Evolutionary conservation across 2,329 filamentous ascomycete genomes (phyloP), one percentile per base, ranked within the genome.

Genomic region (Penicillium psychrosexuale): DNA sequence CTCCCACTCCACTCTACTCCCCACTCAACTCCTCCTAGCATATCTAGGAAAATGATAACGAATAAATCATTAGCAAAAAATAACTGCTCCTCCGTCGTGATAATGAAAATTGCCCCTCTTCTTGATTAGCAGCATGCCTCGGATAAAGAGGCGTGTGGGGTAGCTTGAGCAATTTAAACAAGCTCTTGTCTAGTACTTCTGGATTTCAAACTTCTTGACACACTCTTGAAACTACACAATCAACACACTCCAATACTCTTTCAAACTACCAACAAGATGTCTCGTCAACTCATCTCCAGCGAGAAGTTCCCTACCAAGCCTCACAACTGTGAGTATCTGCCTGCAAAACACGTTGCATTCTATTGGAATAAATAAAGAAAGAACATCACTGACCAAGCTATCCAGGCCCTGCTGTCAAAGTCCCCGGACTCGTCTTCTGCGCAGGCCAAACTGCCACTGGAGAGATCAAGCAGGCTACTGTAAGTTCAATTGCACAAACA

Each of bases 381-480:
- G 3, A 13, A 15, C n/a, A 4, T 27, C 22, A 47, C 50, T 47
- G 7, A 52, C 19, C 8, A 17, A 22, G 37, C 31, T 13, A 17
- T 47, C 34, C 4, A 76, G 74, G 68, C 60, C 77, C 76, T 37
- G 77, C 77, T 1, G 66, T 69, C 44, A 77, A 77, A 55, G 70
- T 79, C 5, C 75, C 77, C 0, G 76, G 76, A 27, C 75, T 79
- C 15, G 76, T 79, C 46, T 79, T 79, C 60, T 76, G 73, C 31
- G 76, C 76, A 5, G 77, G 77, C 3, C 76, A 79, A 62, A 78
- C 76, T n/a, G 77, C 76, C n/a, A 77, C 75, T 8, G 76, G 77
- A 49, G 77, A 79, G 57, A 78, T 78, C 48, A 77, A 77, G 64
- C 72, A 77, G 54, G 77, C 77, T 36, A 78, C 76, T 13, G 75